Evolutionary conservation across 2,329 filamentous ascomycete genomes (phyloP).

Genomic region (Simplicillium aogashimaense): DNA sequence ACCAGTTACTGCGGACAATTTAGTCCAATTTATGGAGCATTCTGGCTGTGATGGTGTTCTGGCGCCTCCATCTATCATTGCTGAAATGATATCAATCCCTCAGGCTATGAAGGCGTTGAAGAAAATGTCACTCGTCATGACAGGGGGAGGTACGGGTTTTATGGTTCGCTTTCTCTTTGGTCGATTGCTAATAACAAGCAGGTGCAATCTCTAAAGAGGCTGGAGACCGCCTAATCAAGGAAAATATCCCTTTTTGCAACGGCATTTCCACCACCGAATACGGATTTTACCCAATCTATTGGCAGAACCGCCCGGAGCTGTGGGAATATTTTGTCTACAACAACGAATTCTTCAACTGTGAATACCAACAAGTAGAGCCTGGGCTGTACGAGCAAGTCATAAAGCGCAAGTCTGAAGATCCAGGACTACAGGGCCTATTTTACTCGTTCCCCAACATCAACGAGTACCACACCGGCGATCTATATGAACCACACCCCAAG

Average conservation of each 20-base stretch:
- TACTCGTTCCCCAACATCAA: conserved; percentile 24
- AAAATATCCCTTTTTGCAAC: not conserved
- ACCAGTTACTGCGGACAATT: not conserved
- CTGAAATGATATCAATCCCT: not conserved
- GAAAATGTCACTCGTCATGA: not conserved
- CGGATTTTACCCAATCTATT: not conserved
- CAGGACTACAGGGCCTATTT: conserved; percentile 18
- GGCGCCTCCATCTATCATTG: not conserved
- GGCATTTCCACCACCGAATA: not conserved
- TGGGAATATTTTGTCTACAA: not conserved
- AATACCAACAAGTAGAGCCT: not conserved
- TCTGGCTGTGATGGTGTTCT: not conserved
- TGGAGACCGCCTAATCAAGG: not conserved
- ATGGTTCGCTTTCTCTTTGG: too few relatives aligned
- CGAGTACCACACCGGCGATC: conserved; percentile 23
- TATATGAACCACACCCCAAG: conserved; percentile 30
- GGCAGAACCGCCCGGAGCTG: not conserved
- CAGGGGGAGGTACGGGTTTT: not conserved
- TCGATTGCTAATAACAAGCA: too few relatives aligned
- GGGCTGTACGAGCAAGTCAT: not conserved
- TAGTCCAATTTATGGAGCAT: not conserved
- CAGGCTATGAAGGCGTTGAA: not conserved
- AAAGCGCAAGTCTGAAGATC: not conserved
- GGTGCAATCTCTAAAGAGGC: not conserved
- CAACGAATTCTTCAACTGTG: not conserved